phyloP scores from a whole-genome alignment of 169 alveolate species.

The Cryptosporidium viatorum region DNA sequence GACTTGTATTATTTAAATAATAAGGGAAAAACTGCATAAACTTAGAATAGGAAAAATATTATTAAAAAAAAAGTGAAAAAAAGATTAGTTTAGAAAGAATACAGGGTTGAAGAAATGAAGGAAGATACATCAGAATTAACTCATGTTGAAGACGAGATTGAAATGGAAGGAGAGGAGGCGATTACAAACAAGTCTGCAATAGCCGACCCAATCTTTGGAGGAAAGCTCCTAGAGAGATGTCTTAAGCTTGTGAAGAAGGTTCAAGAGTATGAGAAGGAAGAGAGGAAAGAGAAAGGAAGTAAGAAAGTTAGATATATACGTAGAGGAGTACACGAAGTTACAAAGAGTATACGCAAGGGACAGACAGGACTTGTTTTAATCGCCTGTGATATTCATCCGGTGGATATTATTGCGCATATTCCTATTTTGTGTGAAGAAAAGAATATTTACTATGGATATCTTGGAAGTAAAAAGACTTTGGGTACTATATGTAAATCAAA shows the following conservation, averaged over 20 bases:
- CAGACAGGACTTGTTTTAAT: slow-evolving; percentile 90
- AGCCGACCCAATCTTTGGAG: slow-evolving; percentile 92
- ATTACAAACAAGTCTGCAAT: slow-evolving; percentile 88
- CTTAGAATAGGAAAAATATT: neutral
- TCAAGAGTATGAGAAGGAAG: slow-evolving; percentile 80
- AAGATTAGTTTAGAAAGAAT: neutral
- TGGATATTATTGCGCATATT: slow-evolving; percentile 94
- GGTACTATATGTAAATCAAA: slow-evolving; percentile 94
- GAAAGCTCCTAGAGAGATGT: slow-evolving; percentile 88
- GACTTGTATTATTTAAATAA: neutral
- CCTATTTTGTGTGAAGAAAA: slow-evolving; percentile 95
- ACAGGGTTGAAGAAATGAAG: neutral
- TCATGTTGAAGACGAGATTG: slow-evolving; percentile 28
- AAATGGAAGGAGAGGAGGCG: slow-evolving; percentile 38
- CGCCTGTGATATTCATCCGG: slow-evolving; percentile 97
- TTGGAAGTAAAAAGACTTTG: slow-evolving; percentile 90
- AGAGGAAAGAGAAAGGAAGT: slow-evolving; percentile 72
- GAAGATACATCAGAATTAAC: slow-evolving; percentile 5
- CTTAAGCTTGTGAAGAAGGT: slow-evolving; percentile 88
- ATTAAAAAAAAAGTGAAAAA: neutral
- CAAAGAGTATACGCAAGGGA: slow-evolving; percentile 93
- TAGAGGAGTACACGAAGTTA: slow-evolving; percentile 96
- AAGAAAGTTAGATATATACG: slow-evolving; percentile 82
- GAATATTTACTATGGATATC: slow-evolving; percentile 92
- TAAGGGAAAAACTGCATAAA: neutral